Percentiles rank a stretch among this genome's conserved stretches.
Evolutionary conservation across 148 eudicot genomes (phyloP).

Genomic region (Fallopia convolvulus): DNA sequence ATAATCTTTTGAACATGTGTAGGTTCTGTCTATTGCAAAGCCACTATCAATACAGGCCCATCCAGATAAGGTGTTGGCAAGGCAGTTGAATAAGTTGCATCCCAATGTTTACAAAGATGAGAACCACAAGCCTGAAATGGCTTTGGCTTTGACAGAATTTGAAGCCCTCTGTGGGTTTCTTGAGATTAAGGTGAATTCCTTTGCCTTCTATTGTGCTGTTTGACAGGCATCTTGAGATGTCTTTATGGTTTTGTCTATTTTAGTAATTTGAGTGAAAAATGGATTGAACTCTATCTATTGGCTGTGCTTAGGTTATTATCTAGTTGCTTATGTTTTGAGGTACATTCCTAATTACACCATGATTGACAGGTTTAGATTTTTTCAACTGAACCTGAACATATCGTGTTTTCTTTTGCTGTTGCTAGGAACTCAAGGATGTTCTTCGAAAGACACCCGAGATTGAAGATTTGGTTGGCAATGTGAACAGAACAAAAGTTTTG

Average conservation of each 20-base stretch:
- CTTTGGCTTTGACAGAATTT: slow-evolving; percentile 56
- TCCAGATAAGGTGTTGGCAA: slow-evolving; percentile 52
- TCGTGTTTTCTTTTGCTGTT: background rate
- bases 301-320: background rate
- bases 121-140: slow-evolving; percentile 77
- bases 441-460: slow-evolving; percentile 71
- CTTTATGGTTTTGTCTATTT: background rate
- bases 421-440: slow-evolving; percentile 70
- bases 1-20: background rate
- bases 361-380: no score
- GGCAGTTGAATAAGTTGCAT: slow-evolving; percentile 30
- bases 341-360: no score
- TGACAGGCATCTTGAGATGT: background rate
- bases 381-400: background rate
- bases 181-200: slow-evolving; percentile 35
- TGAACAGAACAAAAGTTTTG: slow-evolving; percentile 39
- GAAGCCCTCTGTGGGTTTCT: slow-evolving; percentile 69
- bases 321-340: no score
- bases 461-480: slow-evolving; percentile 53
- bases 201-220: background rate
- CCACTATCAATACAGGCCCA: slow-evolving; percentile 70
- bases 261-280: background rate
- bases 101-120: slow-evolving; percentile 54
- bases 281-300: slow-evolving; percentile 3
- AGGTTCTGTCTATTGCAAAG: slow-evolving; percentile 63